A percentile compares a stretch with the other conserved stretches of the same genome.
Evolutionary conservation across 768 basidiomycete genomes (phyloP).

Genomic region (Amanita rubescens): DNA sequence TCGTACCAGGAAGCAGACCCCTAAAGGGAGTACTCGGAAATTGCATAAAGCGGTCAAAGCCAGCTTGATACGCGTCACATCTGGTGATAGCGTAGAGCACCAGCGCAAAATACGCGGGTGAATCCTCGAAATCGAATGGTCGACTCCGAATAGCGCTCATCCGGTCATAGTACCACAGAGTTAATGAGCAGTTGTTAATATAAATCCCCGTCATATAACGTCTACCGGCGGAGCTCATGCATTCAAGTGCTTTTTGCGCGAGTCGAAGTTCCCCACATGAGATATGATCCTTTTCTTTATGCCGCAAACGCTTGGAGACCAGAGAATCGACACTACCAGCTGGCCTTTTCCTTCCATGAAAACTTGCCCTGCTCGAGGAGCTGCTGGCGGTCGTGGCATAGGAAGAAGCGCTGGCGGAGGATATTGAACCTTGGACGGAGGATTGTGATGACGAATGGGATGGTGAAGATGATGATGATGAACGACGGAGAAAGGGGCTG

Average conservation of each 20-base stretch:
- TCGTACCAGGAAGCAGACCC: neutral
- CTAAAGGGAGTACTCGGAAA: neutral
- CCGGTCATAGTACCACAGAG: constrained; percentile 11
- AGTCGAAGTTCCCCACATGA: neutral
- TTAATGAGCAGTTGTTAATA: constrained; percentile 1
- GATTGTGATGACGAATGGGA: neutral
- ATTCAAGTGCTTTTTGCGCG: constrained; percentile 3
- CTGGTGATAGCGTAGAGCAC: constrained; percentile 1
- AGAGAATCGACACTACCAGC: neutral
- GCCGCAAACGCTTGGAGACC: neutral
- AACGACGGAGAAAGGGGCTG: neutral
- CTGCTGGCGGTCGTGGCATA: neutral
- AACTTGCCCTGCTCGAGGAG: neutral
- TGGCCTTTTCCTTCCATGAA: neutral
- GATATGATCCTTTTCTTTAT: neutral
- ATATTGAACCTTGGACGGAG: neutral
- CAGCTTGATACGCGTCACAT: neutral
- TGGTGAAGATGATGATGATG: neutral
- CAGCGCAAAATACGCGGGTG: neutral
- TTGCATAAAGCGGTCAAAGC: constrained; percentile 5
- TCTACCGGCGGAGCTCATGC: neutral
- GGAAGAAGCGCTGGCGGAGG: neutral
- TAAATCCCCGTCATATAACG: neutral
- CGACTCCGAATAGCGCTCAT: constrained; percentile 4
- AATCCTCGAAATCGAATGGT: constrained; percentile 1